A percentile compares a stretch with the other conserved stretches of the same genome.
These are phyloP conservation scores for Erodium trifolium DNA, from an alignment of 441 rosid genomes.

Conservation along the genomic window DNA sequence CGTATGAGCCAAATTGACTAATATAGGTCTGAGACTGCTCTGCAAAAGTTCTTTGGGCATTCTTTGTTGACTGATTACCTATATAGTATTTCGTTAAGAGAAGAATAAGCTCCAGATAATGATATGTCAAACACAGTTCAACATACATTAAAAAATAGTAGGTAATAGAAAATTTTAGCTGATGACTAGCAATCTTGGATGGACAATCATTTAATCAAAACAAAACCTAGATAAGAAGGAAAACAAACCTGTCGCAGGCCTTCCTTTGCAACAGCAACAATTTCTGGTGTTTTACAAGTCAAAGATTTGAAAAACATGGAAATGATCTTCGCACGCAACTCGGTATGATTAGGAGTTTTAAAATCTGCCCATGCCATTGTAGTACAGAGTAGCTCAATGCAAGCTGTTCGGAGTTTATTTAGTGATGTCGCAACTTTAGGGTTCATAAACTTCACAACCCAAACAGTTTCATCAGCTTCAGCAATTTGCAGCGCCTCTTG, in stretches of 20 bases:
- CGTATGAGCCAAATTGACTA: slow-evolving; percentile 92
- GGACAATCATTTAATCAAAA: not conserved
- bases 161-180: not conserved
- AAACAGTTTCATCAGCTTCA: slow-evolving; percentile 89
- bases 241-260: slow-evolving; percentile 84
- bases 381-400: slow-evolving; percentile 93
- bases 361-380: slow-evolving; percentile 99
- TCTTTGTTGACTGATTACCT: slow-evolving; percentile 95
- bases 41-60: slow-evolving; percentile 99
- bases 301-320: slow-evolving; percentile 98
- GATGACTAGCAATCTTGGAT: not conserved
- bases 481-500: slow-evolving; percentile 99
- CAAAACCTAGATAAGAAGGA: slow-evolving; percentile 11
- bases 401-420: slow-evolving; percentile 86
- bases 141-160: not conserved
- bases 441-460: slow-evolving; percentile 88
- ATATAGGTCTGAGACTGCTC: slow-evolving; percentile 96
- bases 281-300: slow-evolving; percentile 89
- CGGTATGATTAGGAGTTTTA: slow-evolving; percentile 73
- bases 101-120: slow-evolving; percentile 5
- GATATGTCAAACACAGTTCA: not conserved
- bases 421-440: slow-evolving; percentile 73
- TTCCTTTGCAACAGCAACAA: slow-evolving; percentile 97
- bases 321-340: slow-evolving; percentile 86
- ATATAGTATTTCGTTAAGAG: slow-evolving; percentile 16